phyloP scores from a whole-genome alignment of 2,329 filamentous ascomycete genomes.

The Trichoderma afroharzianum region DNA sequence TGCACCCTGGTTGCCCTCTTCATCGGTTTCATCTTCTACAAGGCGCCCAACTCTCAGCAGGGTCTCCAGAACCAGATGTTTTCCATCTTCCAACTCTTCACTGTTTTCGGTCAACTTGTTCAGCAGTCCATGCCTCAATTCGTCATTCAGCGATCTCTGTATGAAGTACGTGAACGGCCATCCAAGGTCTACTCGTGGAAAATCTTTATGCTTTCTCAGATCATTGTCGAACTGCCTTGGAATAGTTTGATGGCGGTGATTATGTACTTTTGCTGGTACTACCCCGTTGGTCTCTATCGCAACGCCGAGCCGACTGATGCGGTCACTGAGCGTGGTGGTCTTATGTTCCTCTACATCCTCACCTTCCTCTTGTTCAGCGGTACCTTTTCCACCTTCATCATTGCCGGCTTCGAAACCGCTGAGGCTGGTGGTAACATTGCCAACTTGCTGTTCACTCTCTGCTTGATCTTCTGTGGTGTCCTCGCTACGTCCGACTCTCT shows the following conservation, averaged over 20 bases:
- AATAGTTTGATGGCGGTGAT: conserved; percentile 72
- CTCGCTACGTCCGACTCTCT: conserved; percentile 60
- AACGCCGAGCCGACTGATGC: conserved; percentile 63
- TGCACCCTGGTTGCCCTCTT: conserved; percentile 66
- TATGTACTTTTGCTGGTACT: conserved; percentile 82
- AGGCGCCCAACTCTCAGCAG: conserved; percentile 66
- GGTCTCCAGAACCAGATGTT: conserved; percentile 87
- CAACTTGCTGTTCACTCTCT: conserved; percentile 69
- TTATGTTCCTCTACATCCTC: conserved; percentile 75
- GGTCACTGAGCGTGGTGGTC: conserved; percentile 64
- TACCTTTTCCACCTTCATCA: conserved; percentile 76
- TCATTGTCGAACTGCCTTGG: conserved; percentile 83
- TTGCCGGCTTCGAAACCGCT: conserved; percentile 70
- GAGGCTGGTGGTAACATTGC: conserved; percentile 74
- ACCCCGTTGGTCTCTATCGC: conserved; percentile 71
- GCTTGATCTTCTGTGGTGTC: conserved; percentile 73
- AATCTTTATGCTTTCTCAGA: conserved; percentile 78
- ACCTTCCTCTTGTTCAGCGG: conserved; percentile 76
- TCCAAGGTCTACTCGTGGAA: conserved; percentile 84
- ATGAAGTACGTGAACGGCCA: conserved; percentile 80
- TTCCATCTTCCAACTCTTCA: conserved; percentile 77
- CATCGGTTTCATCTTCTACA: conserved; percentile 78
- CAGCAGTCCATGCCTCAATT: conserved; percentile 86
- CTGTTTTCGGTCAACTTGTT: conserved; percentile 74
- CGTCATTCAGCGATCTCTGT: conserved; percentile 74